A percentile compares a stretch with the other conserved stretches of the same genome.
Evolutionary conservation across 192 early-diverging fungal species (phyloP).

Genomic region (Chytriomyces hyalinus): DNA sequence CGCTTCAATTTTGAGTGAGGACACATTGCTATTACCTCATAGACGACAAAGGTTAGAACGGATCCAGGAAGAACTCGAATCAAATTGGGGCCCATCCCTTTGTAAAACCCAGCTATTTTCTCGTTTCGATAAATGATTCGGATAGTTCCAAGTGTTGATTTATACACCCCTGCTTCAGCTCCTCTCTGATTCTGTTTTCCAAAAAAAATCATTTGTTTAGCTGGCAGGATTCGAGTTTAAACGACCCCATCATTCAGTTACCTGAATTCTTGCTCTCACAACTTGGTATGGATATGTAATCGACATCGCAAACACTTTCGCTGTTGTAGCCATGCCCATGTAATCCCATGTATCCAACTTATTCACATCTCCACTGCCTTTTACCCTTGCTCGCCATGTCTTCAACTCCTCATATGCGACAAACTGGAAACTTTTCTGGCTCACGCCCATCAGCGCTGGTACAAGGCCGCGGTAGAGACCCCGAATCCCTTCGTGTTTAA

Average conservation of each 20-base stretch:
- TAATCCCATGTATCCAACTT: conserved; percentile 67
- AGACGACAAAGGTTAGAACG: conserved; percentile 91
- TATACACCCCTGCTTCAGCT: conserved; percentile 12
- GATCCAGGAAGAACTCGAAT: conserved; percentile 91
- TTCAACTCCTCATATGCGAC: conserved; percentile 99
- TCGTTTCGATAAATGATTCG: conserved; percentile 48
- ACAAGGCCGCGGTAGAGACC: conserved; percentile 91
- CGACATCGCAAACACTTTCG: conserved; percentile 76
- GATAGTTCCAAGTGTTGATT: conserved; percentile 5
- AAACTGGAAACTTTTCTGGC: conserved; percentile 95
- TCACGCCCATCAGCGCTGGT: conserved; percentile 88
- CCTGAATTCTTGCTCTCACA: conserved; percentile 81
- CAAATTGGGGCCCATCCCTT: conserved; percentile 88
- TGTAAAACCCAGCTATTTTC: conserved; percentile 84
- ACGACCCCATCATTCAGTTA: neutral
- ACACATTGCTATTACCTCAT: conserved; percentile 59
- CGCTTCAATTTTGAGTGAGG: neutral
- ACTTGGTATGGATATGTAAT: conserved; percentile 95
- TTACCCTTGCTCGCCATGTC: conserved; percentile 42
- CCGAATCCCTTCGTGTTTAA: conserved; percentile 77
- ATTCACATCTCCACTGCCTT: conserved; percentile 31
- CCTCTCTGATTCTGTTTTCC: conserved; percentile 18
- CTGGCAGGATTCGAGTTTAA: neutral
- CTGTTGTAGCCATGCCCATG: conserved; percentile 79
- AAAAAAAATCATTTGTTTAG: neutral